Conservation (phyloP, 1,139 yeast species). For the Hansenula sp. region DNA sequence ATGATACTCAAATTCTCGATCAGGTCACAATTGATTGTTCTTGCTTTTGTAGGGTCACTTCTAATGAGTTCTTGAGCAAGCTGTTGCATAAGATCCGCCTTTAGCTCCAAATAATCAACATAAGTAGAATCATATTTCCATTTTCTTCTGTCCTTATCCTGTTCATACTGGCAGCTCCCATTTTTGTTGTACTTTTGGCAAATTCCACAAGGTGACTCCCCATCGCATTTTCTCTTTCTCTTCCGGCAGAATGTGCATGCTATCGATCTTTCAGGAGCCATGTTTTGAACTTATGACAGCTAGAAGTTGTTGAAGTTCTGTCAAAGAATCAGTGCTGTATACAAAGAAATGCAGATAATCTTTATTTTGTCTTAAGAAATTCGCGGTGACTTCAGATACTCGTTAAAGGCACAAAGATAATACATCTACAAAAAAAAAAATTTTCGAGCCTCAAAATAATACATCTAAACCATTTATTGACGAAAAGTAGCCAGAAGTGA, state of each 20-base stretch:
- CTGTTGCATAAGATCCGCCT: conserved; percentile 16
- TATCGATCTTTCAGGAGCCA: conserved; percentile 1
- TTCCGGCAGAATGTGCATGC: conserved; percentile 13
- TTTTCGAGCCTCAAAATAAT: too few relatives aligned
- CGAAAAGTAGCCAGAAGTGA: too few relatives aligned
- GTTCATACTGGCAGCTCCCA: conserved; percentile 14
- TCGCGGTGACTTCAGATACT: too few relatives aligned
- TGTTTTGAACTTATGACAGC: too few relatives aligned
- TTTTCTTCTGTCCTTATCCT: conserved; percentile 18
- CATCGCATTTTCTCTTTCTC: conserved; percentile 9
- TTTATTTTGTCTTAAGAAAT: too few relatives aligned
- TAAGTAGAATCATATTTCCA: conserved; percentile 19
- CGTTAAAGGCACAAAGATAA: too few relatives aligned
- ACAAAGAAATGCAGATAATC: too few relatives aligned
- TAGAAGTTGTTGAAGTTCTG: not conserved
- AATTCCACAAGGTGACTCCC: conserved; percentile 2
- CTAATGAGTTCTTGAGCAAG: conserved; percentile 14
- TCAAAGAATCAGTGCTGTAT: not conserved
- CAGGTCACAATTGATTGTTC: conserved; percentile 4
- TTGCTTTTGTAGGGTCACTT: conserved; percentile 9
- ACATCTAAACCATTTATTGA: too few relatives aligned
- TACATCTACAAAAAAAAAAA: too few relatives aligned
- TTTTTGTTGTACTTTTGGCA: conserved; percentile 15
- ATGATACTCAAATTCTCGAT: not conserved
- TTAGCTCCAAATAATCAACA: conserved; percentile 18